Percentiles rank a stretch among this genome's conserved stretches.
phyloP scores from a whole-genome alignment of 805 yeast species.

The Wickerhamiella siamensis region DNA sequence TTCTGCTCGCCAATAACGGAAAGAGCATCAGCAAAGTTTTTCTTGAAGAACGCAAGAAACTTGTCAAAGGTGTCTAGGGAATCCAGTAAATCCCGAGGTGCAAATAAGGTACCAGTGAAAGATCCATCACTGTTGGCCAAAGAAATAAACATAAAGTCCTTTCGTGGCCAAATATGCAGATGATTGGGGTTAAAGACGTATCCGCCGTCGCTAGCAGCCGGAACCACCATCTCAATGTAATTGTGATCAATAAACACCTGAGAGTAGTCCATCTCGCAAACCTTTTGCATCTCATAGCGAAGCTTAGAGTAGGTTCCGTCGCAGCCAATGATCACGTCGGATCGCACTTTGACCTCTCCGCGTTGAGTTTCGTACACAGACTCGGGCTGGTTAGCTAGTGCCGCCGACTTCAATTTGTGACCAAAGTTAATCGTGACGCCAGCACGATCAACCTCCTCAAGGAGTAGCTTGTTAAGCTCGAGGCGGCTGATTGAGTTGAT shows the following conservation, averaged over 20 bases:
- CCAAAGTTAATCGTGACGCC: slow-evolving; percentile 38
- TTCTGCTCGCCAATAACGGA: slow-evolving; percentile 46
- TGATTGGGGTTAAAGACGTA: slow-evolving; percentile 57
- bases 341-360: slow-evolving; percentile 9
- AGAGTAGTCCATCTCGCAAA: slow-evolving; percentile 48
- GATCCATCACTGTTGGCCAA: slow-evolving; percentile 74
- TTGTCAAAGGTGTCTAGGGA: slow-evolving; percentile 27
- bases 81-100: slow-evolving; percentile 58
- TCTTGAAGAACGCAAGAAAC: slow-evolving; percentile 39
- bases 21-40: slow-evolving; percentile 62
- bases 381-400: slow-evolving; percentile 8
- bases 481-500: slow-evolving; percentile 78
- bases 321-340: slow-evolving; percentile 62
- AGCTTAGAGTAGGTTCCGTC: slow-evolving; percentile 76
- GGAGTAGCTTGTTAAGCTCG: slow-evolving; percentile 45
- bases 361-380: slow-evolving; percentile 15
- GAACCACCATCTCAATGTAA: slow-evolving; percentile 67
- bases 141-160: slow-evolving; percentile 77
- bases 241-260: slow-evolving; percentile 77
- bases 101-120: slow-evolving; percentile 80
- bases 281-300: slow-evolving; percentile 52
- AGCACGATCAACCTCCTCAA: slow-evolving; percentile 46
- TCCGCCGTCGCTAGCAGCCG: slow-evolving; percentile 31
- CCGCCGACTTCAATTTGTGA: slow-evolving; percentile 35
- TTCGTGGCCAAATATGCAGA: slow-evolving; percentile 87